Percentiles rank a stretch among this genome's conserved stretches.
phyloP scores from a whole-genome alignment of 1,284 basidiomycete genomes.

The Sanghuangporus sanghuang region DNA sequence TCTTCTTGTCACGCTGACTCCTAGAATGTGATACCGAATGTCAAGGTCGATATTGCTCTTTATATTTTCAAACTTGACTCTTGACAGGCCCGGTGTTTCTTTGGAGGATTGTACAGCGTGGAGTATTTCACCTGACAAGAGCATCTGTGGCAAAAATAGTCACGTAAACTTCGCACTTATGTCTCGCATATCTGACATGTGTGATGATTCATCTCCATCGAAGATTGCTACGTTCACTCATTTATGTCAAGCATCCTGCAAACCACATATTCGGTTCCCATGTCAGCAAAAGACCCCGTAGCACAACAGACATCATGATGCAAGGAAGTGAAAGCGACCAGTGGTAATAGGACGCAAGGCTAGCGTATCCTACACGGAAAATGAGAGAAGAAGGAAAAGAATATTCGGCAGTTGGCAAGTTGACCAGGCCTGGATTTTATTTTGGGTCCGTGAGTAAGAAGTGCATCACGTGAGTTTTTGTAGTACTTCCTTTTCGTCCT shows the following conservation, averaged over 20 bases:
- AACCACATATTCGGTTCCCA: not conserved
- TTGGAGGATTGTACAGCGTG: too few relatives aligned
- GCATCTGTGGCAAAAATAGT: too few relatives aligned
- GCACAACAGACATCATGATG: not conserved
- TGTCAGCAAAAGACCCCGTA: not conserved
- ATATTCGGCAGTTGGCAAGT: slow-evolving; percentile 2
- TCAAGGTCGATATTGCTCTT: too few relatives aligned
- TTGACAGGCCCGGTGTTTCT: too few relatives aligned
- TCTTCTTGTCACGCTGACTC: slow-evolving; percentile 22
- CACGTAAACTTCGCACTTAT: too few relatives aligned
- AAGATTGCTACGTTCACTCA: too few relatives aligned
- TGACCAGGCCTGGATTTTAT: not conserved
- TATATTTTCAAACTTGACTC: too few relatives aligned
- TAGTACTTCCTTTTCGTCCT: not conserved
- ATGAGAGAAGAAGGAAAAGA: not conserved
- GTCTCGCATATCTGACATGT: too few relatives aligned
- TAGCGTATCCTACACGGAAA: not conserved
- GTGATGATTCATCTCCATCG: too few relatives aligned
- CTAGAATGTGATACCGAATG: not conserved
- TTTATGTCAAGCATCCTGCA: too few relatives aligned
- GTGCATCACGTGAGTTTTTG: not conserved
- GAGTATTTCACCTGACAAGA: too few relatives aligned
- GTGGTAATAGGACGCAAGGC: not conserved
- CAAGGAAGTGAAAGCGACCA: not conserved
- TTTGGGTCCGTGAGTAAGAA: not conserved